Evolutionary conservation across 495 filamentous ascomycete genomes (phyloP).

Genomic region (Tuber magnatum): DNA sequence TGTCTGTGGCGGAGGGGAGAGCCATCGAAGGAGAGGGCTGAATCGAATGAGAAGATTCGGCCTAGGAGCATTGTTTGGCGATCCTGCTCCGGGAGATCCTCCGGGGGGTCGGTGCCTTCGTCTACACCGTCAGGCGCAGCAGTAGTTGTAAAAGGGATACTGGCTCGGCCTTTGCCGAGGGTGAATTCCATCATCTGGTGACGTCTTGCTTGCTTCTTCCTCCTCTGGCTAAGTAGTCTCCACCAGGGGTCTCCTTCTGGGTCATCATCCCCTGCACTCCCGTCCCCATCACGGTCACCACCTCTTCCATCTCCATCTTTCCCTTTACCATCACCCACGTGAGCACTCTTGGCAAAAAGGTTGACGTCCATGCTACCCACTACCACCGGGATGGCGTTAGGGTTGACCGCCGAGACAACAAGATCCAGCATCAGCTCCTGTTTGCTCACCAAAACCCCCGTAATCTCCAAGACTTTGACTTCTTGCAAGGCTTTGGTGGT

Average conservation of each 20-base stretch:
- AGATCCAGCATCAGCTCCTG: constrained; percentile 95
- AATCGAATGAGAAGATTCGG: constrained; percentile 77
- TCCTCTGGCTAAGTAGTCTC: constrained; percentile 12
- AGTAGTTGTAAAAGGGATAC: neutral
- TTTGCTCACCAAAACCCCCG: constrained; percentile 84
- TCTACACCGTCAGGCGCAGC: constrained; percentile 47
- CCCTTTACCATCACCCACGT: constrained; percentile 66
- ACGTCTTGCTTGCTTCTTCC: constrained; percentile 16
- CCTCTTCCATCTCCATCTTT: constrained; percentile 48
- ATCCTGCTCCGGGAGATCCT: constrained; percentile 53
- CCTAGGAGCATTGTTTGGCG: constrained; percentile 82
- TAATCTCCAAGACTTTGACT: constrained; percentile 66
- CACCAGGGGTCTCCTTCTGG: constrained; percentile 39
- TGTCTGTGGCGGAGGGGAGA: constrained; percentile 65
- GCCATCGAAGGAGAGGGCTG: constrained; percentile 75
- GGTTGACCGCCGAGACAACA: constrained; percentile 79
- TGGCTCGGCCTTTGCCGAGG: constrained; percentile 7
- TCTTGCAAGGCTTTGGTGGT: constrained; percentile 80
- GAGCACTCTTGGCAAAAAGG: constrained; percentile 85
- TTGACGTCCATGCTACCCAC: constrained; percentile 79
- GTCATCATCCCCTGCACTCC: constrained; percentile 17
- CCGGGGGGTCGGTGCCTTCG: constrained; percentile 61
- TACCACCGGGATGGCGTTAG: constrained; percentile 78
- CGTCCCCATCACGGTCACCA: constrained; percentile 25
- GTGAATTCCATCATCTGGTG: constrained; percentile 12